Base-by-base conservation (phyloP, 192 early-diverging fungal genomes). In the Mortierella antarctica region DNA sequence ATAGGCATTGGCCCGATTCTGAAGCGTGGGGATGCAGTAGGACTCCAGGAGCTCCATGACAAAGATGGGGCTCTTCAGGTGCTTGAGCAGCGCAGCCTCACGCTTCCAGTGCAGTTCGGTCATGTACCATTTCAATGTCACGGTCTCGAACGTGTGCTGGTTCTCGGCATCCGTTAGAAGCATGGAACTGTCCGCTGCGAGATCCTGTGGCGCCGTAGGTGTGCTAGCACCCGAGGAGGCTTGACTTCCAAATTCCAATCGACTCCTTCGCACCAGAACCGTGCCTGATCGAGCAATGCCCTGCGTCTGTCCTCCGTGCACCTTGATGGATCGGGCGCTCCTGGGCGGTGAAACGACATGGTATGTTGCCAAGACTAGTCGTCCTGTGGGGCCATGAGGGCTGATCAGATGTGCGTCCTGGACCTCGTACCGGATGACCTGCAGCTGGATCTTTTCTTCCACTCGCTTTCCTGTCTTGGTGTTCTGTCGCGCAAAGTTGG, bases 41-140 rank as follows among this genome's bases (percentile, higher is more conserved):
- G 77, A 80, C 45, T 80, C 77, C 9, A 80, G 49, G 2, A 80
- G 44, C 49, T 80, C 77, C 56, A 80, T 67, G 31, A 80, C 77
- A 57, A 80, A 80, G 52, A 80, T 80, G 23, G 77, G 77, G 20
- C 70, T 72, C 54, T 80, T 80, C 8, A 80, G 40, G 18, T 72
- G 77, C 54, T 80, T 80, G 46, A 80, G 20, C 65, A 80, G 45
- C 0, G 77, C 77, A 2, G 77, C 77, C 49, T 80, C 77, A 5
- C 77, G 77, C 49, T 80, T 80, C 77, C 77, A 80, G 46, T 80
- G 77, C 17, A 80, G 39, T 46, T 80, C 77, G 20, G 77, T 80
- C 69, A 72, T 67, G 55, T 80, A 80, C 77, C 77, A 80, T 21
- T 80, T 80, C 52, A 80, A n/a, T 12, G 70, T 80, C 23, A 65